Evolutionary conservation across 2,329 filamentous ascomycete species (phyloP).

Genomic region (Ophiostoma fasciatum): DNA sequence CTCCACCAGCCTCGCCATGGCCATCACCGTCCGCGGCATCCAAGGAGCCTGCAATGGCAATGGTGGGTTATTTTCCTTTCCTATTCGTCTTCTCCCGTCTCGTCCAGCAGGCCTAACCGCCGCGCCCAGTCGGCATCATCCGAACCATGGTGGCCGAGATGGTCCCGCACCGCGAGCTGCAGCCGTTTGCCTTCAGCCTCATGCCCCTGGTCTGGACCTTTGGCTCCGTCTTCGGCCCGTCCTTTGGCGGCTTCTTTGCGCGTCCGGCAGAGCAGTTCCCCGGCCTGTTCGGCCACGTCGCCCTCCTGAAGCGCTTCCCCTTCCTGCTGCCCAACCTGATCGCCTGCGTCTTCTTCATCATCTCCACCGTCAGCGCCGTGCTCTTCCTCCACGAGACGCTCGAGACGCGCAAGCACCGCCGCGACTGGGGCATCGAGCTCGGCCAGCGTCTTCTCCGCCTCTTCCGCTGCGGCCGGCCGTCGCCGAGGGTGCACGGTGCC

Average conservation of each 20-base stretch:
- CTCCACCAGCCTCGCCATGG: slow-evolving; percentile 64
- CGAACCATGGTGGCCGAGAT: slow-evolving; percentile 86
- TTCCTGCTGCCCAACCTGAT: slow-evolving; percentile 77
- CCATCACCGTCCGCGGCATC: slow-evolving; percentile 62
- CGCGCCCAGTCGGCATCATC: slow-evolving; percentile 60
- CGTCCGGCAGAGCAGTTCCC: slow-evolving; percentile 66
- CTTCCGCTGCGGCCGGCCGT: slow-evolving; percentile 12
- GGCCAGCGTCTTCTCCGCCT: slow-evolving; percentile 46
- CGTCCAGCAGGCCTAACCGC: background rate
- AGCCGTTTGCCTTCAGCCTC: slow-evolving; percentile 77
- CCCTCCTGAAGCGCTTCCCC: slow-evolving; percentile 61
- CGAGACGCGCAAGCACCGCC: slow-evolving; percentile 48
- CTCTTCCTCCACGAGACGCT: slow-evolving; percentile 83
- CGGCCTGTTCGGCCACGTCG: slow-evolving; percentile 47
- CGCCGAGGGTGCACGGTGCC: no score
- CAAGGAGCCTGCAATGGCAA: slow-evolving; percentile 81
- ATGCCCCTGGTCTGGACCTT: slow-evolving; percentile 88
- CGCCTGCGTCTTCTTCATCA: slow-evolving; percentile 58
- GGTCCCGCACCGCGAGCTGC: slow-evolving; percentile 73
- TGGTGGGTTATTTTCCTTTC: slow-evolving; percentile 25
- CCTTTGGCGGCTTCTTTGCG: slow-evolving; percentile 74
- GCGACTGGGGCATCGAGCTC: slow-evolving; percentile 62
- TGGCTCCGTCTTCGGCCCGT: slow-evolving; percentile 76
- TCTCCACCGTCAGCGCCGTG: slow-evolving; percentile 58
- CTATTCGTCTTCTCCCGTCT: background rate